phyloP scores from a whole-genome alignment of 352 stramenopile species.

The Thraustochytrium striatum region DNA sequence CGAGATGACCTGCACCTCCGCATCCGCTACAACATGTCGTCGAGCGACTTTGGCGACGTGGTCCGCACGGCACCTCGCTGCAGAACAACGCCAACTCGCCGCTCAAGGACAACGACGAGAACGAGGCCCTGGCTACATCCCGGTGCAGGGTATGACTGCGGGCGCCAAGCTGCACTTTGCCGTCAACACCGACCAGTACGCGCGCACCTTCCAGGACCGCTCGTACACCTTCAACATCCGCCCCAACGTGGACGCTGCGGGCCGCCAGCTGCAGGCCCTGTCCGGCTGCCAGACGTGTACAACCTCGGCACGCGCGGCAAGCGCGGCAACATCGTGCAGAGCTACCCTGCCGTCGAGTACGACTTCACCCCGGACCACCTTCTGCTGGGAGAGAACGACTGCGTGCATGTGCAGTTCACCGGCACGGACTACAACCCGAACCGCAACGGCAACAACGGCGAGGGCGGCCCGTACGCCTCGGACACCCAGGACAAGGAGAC shows the following conservation, averaged over 20 bases:
- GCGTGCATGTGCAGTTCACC: slow-evolving; percentile 57
- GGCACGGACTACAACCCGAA: slow-evolving; percentile 56
- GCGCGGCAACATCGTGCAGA: slow-evolving; percentile 57
- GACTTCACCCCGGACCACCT: slow-evolving; percentile 53
- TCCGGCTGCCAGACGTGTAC: slow-evolving; percentile 33
- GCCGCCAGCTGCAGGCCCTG: too few species aligned
- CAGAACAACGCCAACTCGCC: slow-evolving; percentile 46
- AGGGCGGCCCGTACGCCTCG: slow-evolving; percentile 54
- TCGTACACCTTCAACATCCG: slow-evolving; percentile 6
- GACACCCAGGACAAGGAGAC: slow-evolving; percentile 52
- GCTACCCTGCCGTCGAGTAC: slow-evolving; percentile 56
- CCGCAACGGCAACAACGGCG: slow-evolving; percentile 55
- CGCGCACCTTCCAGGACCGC: slow-evolving; percentile 51
- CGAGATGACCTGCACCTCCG: slow-evolving; percentile 47
- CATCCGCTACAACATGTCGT: slow-evolving; percentile 55
- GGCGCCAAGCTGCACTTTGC: slow-evolving; percentile 40
- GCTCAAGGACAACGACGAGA: slow-evolving; percentile 52
- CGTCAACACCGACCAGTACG: slow-evolving; percentile 58
- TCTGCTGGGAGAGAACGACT: slow-evolving; percentile 37
- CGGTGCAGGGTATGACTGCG: slow-evolving; percentile 40
- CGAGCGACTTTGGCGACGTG: slow-evolving; percentile 52
- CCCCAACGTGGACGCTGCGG: background rate
- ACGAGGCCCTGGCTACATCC: slow-evolving; percentile 47
- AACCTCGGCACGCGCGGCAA: slow-evolving; percentile 56
- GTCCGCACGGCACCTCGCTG: slow-evolving; percentile 29